phyloP scores from a whole-genome alignment of 1,284 basidiomycete genomes.

The Rhodotorula sp. region DNA sequence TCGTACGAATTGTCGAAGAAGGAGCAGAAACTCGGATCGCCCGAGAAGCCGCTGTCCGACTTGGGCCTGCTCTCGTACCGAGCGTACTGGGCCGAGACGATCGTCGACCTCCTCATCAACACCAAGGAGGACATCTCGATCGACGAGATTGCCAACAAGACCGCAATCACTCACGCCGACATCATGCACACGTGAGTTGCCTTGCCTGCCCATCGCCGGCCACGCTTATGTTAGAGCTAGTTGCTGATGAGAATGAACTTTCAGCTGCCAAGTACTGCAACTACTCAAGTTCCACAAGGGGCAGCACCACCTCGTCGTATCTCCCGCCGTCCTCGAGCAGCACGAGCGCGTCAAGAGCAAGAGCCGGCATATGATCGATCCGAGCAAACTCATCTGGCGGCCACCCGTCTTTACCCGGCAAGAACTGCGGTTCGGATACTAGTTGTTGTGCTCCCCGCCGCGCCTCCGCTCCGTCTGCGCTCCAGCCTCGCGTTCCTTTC shows the following conservation, averaged over 20 bases:
- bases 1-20: slow-evolving; percentile 97
- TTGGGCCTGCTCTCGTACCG: slow-evolving; percentile 89
- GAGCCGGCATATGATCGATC: slow-evolving; percentile 72
- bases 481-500: not conserved
- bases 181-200: slow-evolving; percentile 91
- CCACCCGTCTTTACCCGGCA: slow-evolving; percentile 57
- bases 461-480: not conserved
- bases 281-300: slow-evolving; percentile 97
- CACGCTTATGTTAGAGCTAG: not conserved
- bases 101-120: slow-evolving; percentile 79
- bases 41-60: slow-evolving; percentile 96
- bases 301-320: slow-evolving; percentile 88
- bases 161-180: slow-evolving; percentile 93
- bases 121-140: slow-evolving; percentile 72
- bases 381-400: slow-evolving; percentile 84
- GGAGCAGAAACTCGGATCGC: slow-evolving; percentile 91
- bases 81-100: slow-evolving; percentile 96
- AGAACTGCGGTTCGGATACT: slow-evolving; percentile 41
- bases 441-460: not conserved
- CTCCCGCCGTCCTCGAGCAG: slow-evolving; percentile 85
- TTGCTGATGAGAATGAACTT: too few relatives aligned
- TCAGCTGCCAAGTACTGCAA: slow-evolving; percentile 86
- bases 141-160: slow-evolving; percentile 95
- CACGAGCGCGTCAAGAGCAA: slow-evolving; percentile 83
- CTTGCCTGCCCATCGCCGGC: not conserved